Percentiles rank a stretch among this genome's conserved stretches.
Evolutionary conservation across 805 yeast species (phyloP).

Genomic region (Candida manassasensis): DNA sequence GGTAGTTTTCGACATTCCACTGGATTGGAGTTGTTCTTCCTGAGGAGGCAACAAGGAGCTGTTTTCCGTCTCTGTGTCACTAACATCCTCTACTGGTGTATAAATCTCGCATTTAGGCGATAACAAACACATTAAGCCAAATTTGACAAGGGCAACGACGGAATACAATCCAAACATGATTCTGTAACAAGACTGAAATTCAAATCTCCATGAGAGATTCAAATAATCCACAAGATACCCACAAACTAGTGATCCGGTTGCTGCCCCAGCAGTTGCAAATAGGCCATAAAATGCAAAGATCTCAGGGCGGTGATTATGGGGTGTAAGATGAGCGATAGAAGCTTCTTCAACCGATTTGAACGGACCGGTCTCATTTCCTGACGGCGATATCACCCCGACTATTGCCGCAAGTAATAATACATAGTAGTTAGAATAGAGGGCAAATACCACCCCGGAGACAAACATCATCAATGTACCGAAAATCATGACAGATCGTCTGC

Average conservation of each 20-base stretch:
- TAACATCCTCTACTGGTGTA: conserved; percentile 10
- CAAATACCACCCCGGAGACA: conserved; percentile 60
- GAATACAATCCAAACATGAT: conserved; percentile 55
- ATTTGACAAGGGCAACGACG: conserved; percentile 47
- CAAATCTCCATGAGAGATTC: conserved; percentile 25
- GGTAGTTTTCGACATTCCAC: conserved; percentile 38
- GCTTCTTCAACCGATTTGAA: conserved; percentile 84
- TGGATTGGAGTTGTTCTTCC: conserved; percentile 7
- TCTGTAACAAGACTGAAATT: conserved; percentile 45
- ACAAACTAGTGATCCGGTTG: conserved; percentile 62
- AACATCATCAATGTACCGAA: conserved; percentile 67
- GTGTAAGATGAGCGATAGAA: conserved; percentile 73
- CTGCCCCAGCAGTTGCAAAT: conserved; percentile 66
- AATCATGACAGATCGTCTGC: conserved; percentile 60
- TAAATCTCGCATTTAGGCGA: conserved; percentile 50
- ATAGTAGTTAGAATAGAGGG: conserved; percentile 48
- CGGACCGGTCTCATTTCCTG: conserved; percentile 90
- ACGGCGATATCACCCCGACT: conserved; percentile 81
- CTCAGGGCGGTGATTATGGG: conserved; percentile 59
- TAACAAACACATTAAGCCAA: conserved; percentile 46
- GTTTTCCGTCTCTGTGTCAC: conserved; percentile 6
- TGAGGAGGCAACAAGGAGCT: background rate
- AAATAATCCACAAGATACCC: conserved; percentile 55
- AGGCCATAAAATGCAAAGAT: conserved; percentile 72
- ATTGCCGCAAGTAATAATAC: conserved; percentile 67